Conservation (phyloP, 2,329 filamentous ascomycete species). For the Trichoderma sp. region DNA sequence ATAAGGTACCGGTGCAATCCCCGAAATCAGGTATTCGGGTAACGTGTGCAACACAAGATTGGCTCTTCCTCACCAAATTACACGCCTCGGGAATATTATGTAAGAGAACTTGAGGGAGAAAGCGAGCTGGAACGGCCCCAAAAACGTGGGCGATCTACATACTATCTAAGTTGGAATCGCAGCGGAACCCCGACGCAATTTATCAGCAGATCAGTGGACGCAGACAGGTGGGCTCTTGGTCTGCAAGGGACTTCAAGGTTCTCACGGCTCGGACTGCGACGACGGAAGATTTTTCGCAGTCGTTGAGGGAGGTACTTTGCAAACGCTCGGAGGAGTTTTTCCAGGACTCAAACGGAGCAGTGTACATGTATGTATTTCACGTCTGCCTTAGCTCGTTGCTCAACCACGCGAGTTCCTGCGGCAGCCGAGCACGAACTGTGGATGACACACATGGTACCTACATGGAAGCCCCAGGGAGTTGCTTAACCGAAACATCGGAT, state of each 20-base stretch:
- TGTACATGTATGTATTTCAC: too few species aligned
- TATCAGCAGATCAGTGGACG: background rate
- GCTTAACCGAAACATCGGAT: constrained; percentile 13
- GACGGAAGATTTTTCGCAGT: too few species aligned
- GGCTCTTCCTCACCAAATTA: too few species aligned
- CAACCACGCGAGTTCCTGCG: background rate
- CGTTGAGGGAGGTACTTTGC: too few species aligned
- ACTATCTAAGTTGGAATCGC: background rate
- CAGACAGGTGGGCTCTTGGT: background rate
- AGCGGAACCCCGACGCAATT: constrained; percentile 2
- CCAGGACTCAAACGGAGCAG: too few species aligned
- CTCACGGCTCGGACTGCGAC: too few species aligned
- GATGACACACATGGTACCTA: constrained; percentile 2
- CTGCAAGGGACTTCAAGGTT: too few species aligned
- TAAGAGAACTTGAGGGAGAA: background rate
- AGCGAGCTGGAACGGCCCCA: background rate
- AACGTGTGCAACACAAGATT: background rate
- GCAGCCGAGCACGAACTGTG: background rate
- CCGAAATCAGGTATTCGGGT: too few species aligned
- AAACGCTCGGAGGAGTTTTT: too few species aligned
- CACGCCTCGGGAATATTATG: background rate
- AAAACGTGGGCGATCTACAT: constrained; percentile 7
- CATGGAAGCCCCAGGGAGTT: background rate
- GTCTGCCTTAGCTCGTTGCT: too few species aligned
- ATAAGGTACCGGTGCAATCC: too few species aligned